Conservation (phyloP, 2,329 filamentous ascomycete genomes). For the Pseudogymnoascus sp. region DNA sequence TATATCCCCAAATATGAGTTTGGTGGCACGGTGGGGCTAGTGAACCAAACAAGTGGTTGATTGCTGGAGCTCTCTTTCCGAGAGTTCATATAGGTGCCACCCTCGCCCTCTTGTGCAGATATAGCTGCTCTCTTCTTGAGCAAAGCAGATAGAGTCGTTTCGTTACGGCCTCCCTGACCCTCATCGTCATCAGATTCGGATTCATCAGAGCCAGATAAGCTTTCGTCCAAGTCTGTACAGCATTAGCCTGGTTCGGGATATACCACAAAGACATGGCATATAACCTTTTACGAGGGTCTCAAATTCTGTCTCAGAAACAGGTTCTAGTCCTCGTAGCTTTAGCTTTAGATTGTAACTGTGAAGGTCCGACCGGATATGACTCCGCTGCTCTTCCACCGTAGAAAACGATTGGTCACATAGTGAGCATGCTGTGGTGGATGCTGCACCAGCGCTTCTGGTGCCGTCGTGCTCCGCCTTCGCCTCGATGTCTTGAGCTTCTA, state of each 20-base stretch:
- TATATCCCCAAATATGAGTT: constrained; percentile 84
- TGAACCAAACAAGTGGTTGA: constrained; percentile 78
- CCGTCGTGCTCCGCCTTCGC: background rate
- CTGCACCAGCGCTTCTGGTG: background rate
- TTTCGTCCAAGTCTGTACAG: constrained; percentile 67
- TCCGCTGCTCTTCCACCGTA: constrained; percentile 71
- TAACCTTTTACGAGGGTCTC: constrained; percentile 67
- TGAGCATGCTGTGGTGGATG: constrained; percentile 65
- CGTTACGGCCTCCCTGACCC: constrained; percentile 46
- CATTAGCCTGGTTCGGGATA: background rate
- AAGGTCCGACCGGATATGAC: constrained; percentile 81
- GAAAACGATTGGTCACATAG: constrained; percentile 69
- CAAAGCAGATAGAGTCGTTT: constrained; percentile 66
- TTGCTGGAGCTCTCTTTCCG: constrained; percentile 53
- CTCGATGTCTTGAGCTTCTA: background rate
- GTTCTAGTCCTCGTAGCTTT: constrained; percentile 64
- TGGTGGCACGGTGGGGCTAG: constrained; percentile 63
- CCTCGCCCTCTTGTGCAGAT: constrained; percentile 43
- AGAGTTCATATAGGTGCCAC: constrained; percentile 39
- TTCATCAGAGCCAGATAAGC: constrained; percentile 75
- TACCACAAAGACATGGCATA: constrained; percentile 12
- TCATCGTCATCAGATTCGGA: constrained; percentile 63
- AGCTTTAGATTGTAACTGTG: constrained; percentile 94
- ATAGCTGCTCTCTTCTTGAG: constrained; percentile 78
- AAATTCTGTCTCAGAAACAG: constrained; percentile 77